These are phyloP conservation scores for Tylopilus sp. DNA, from an alignment of 768 basidiomycete species.

Conservation along the genomic window DNA sequence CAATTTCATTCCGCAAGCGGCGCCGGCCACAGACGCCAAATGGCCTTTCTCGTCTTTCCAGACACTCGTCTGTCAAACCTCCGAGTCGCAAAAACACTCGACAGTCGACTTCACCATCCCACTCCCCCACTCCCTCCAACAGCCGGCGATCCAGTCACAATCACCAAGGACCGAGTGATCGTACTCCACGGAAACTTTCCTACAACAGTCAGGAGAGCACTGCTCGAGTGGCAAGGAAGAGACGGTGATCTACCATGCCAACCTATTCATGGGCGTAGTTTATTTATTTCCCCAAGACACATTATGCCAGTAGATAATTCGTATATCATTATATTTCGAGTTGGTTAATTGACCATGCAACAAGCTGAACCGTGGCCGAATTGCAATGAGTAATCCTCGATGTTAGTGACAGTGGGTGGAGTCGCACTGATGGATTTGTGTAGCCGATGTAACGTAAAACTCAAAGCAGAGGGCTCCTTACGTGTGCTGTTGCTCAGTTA, in stretches of 20 bases:
- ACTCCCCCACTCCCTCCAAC: constrained; percentile 14
- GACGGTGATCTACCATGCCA: not conserved
- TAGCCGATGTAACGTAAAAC: not conserved
- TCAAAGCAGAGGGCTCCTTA: constrained; percentile 1
- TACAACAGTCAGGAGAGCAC: constrained; percentile 9
- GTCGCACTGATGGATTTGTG: constrained; percentile 2
- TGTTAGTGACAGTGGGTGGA: not conserved
- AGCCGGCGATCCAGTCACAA: constrained; percentile 21
- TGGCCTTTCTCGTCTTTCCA: constrained; percentile 1
- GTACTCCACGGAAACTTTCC: constrained; percentile 15
- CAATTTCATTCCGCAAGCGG: constrained; percentile 24
- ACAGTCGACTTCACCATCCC: constrained; percentile 8
- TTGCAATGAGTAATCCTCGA: not conserved
- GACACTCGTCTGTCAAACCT: constrained; percentile 9
- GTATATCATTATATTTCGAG: not conserved
- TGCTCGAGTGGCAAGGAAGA: constrained; percentile 6
- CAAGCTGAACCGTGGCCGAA: not conserved
- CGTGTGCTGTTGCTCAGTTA: constrained; percentile 13
- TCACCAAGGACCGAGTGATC: constrained; percentile 5
- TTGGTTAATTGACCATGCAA: not conserved
- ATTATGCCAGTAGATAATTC: constrained; percentile 18
- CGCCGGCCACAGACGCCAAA: constrained; percentile 10
- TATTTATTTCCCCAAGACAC: constrained; percentile 17
- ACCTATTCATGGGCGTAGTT: constrained; percentile 1
- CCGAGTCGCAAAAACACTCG: constrained; percentile 9